phyloP scores from a whole-genome alignment of 164 flowering plant genomes.

The Magnolia sinica region DNA sequence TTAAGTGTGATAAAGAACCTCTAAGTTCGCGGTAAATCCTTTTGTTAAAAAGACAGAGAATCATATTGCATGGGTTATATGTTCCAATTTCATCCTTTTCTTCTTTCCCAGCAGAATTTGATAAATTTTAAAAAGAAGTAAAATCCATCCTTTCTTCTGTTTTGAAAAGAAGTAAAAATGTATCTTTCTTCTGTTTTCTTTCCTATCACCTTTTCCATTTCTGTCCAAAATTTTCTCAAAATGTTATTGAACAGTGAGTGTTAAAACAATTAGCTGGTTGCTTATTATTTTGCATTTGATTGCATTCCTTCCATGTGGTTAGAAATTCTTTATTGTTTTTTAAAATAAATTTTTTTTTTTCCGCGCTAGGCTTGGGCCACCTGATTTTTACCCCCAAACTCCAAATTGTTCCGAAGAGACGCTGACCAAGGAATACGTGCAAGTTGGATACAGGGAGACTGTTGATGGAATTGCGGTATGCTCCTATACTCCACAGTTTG shows the following conservation, averaged over 20 bases:
- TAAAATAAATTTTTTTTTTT: not conserved
- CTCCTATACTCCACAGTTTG: not conserved
- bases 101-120: not conserved
- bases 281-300: not conserved
- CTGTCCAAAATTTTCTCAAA: not conserved
- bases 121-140: not conserved
- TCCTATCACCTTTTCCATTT: not conserved
- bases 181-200: not conserved
- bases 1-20: conserved; percentile 86
- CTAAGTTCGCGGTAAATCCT: conserved; percentile 65
- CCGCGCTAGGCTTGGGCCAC: conserved; percentile 77
- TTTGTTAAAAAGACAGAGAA: not conserved
- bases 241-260: not conserved
- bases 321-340: conserved; percentile 2
- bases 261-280: not conserved
- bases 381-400: conserved; percentile 86
- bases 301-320: not conserved
- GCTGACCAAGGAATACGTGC: conserved; percentile 78
- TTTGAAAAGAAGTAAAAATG: not conserved
- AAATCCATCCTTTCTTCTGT: not conserved
- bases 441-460: conserved; percentile 81
- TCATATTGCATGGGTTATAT: not conserved
- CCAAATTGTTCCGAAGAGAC: conserved; percentile 92
- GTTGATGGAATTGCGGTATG: conserved; percentile 94
- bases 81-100: not conserved